Percentiles rank a stretch among this genome's conserved stretches.
These are phyloP conservation scores for Candolleomyces efflorescens DNA, from an alignment of 768 basidiomycete genomes.

Conservation along the genomic window DNA sequence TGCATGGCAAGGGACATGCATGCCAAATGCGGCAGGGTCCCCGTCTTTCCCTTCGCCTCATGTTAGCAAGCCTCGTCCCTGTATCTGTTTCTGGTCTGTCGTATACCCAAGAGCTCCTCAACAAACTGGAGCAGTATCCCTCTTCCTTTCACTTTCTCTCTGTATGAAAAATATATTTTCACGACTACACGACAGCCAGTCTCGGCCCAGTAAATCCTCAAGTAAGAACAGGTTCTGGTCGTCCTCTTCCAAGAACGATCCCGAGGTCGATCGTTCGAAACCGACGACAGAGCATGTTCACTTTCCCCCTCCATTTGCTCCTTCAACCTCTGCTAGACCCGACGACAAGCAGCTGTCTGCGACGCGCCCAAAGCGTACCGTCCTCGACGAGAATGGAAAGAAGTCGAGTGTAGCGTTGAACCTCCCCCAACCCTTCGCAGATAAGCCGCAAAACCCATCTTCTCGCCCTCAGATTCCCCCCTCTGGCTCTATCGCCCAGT, in stretches of 20 bases:
- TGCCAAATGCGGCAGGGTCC: conserved; percentile 27
- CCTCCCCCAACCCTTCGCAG: not conserved
- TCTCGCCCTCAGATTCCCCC: not conserved
- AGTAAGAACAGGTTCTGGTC: conserved; percentile 34
- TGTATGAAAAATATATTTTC: conserved; percentile 53
- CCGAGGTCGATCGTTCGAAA: conserved; percentile 8
- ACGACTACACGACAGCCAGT: conserved; percentile 41
- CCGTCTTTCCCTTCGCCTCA: conserved; percentile 46
- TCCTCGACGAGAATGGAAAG: conserved; percentile 1
- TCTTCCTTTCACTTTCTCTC: conserved; percentile 13
- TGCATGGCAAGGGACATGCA: conserved; percentile 10
- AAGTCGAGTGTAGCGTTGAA: not conserved
- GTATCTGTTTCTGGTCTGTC: conserved; percentile 22
- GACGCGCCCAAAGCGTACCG: not conserved
- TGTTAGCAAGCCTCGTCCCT: conserved; percentile 37
- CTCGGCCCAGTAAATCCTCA: conserved; percentile 37
- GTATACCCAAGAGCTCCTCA: conserved; percentile 9
- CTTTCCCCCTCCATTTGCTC: not conserved
- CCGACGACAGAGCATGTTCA: not conserved
- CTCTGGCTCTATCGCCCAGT: not conserved
- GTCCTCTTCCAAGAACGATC: conserved; percentile 20
- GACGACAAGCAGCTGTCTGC: not conserved
- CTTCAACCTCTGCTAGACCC: not conserved
- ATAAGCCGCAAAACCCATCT: not conserved
- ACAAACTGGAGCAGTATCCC: not conserved